phyloP scores from a whole-genome alignment of 768 basidiomycete species.

The Podaxis rugospora region DNA sequence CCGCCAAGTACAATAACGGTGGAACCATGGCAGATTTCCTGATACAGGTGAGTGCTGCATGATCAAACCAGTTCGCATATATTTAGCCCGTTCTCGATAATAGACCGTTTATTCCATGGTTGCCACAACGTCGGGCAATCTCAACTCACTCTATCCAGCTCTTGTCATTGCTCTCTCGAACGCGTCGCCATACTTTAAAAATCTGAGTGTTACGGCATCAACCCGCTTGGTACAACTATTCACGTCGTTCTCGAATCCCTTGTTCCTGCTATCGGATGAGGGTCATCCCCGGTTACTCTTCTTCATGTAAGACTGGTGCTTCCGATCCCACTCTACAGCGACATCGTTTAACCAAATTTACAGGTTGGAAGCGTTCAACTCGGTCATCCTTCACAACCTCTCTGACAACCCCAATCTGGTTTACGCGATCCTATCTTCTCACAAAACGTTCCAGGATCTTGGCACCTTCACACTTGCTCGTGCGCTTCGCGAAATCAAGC shows the following conservation, averaged over 20 bases:
- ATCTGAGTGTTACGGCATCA: slow-evolving; percentile 76
- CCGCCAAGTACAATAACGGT: slow-evolving; percentile 69
- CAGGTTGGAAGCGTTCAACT: slow-evolving; percentile 91
- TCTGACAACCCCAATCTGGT: slow-evolving; percentile 84
- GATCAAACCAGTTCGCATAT: slow-evolving; percentile 6
- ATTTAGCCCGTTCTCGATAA: slow-evolving; percentile 24
- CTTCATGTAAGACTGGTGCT: slow-evolving; percentile 60
- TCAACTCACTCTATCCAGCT: slow-evolving; percentile 88
- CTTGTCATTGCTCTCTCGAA: slow-evolving; percentile 89
- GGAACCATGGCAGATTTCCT: slow-evolving; percentile 85
- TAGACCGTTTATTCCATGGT: slow-evolving; percentile 89
- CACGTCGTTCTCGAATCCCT: slow-evolving; percentile 84
- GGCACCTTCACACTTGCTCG: slow-evolving; percentile 86
- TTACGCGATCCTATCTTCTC: slow-evolving; percentile 80
- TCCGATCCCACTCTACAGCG: background rate
- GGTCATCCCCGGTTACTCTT: slow-evolving; percentile 91
- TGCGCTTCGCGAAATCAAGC: slow-evolving; percentile 83
- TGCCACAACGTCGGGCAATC: slow-evolving; percentile 76
- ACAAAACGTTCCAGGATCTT: slow-evolving; percentile 83
- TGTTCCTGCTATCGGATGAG: slow-evolving; percentile 89
- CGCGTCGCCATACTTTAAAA: slow-evolving; percentile 79
- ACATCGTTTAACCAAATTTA: background rate
- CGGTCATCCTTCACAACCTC: slow-evolving; percentile 72
- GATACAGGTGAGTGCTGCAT: slow-evolving; percentile 57
- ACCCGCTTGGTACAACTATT: slow-evolving; percentile 86